These are phyloP conservation scores for Picea glauca DNA, from an alignment of 75 land plant genomes.

Conservation along the genomic window DNA sequence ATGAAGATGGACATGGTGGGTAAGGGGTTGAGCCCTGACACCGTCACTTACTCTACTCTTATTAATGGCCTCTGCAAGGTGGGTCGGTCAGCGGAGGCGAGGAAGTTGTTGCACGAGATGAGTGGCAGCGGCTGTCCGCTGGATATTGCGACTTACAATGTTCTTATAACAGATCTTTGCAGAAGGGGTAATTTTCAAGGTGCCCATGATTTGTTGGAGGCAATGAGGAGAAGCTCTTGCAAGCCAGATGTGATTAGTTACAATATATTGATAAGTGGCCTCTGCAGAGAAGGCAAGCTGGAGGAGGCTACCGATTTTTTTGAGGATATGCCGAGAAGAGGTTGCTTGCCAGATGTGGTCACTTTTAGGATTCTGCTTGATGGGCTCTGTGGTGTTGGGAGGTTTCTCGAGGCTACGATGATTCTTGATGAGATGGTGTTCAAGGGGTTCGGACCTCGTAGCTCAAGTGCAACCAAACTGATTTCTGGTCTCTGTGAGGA, in stretches of 20 bases:
- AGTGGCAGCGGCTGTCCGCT: constrained; percentile 6
- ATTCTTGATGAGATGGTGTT: constrained; percentile 11
- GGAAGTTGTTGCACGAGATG: constrained; percentile 16
- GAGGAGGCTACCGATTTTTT: constrained; percentile 15
- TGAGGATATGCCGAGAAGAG: constrained; percentile 17
- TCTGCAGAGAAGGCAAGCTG: constrained; percentile 6
- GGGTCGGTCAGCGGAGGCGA: constrained; percentile 6
- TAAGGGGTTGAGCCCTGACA: not conserved
- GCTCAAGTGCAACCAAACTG: not conserved
- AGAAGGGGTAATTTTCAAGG: constrained; percentile 9
- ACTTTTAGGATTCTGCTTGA: constrained; percentile 21
- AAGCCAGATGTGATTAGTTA: constrained; percentile 16
- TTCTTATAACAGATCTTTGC: constrained; percentile 8
- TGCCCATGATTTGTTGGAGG: constrained; percentile 12
- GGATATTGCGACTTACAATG: constrained; percentile 13
- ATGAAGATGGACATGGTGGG: constrained; percentile 1
- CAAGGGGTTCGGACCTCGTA: constrained; percentile 9
- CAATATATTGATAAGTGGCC: constrained; percentile 9
- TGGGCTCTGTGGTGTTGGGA: constrained; percentile 12
- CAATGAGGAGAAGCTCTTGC: constrained; percentile 7
- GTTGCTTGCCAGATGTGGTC: constrained; percentile 13
- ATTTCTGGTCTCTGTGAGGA: constrained; percentile 18
- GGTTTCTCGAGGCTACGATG: constrained; percentile 11
- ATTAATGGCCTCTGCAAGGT: constrained; percentile 19
- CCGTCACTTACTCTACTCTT: constrained; percentile 29